Evolutionary conservation across 495 filamentous ascomycete species (phyloP).

Genomic region (Trichoderma reesei): DNA sequence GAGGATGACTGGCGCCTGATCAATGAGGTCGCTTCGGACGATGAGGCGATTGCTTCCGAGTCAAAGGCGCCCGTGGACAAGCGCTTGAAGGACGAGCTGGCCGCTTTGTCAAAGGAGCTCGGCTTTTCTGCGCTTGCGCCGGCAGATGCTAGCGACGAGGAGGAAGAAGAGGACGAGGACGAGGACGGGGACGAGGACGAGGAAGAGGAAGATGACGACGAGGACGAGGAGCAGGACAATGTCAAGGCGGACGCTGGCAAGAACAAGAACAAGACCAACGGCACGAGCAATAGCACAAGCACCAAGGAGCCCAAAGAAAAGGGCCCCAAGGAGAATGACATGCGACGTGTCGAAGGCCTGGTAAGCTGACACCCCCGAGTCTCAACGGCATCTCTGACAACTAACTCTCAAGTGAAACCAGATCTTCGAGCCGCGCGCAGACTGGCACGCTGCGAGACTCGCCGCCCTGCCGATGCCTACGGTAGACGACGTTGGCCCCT

Average conservation of each 20-base stretch:
- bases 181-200: slow-evolving; percentile 20
- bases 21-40: slow-evolving; percentile 50
- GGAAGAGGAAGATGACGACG: slow-evolving; percentile 19
- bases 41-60: slow-evolving; percentile 40
- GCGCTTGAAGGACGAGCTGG: slow-evolving; percentile 30
- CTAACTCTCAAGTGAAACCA: slow-evolving; percentile 24
- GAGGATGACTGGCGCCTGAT: slow-evolving; percentile 64
- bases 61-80: slow-evolving; percentile 26
- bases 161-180: slow-evolving; percentile 19
- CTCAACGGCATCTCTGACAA: slow-evolving; percentile 15
- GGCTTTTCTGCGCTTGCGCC: slow-evolving; percentile 33
- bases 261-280: not conserved
- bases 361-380: slow-evolving; percentile 5
- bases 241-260: slow-evolving; percentile 13
- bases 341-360: not conserved
- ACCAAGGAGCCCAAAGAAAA: slow-evolving; percentile 14
- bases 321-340: slow-evolving; percentile 9
- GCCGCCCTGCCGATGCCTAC: slow-evolving; percentile 41
- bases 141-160: slow-evolving; percentile 23
- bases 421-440: slow-evolving; percentile 67
- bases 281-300: slow-evolving; percentile 17
- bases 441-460: slow-evolving; percentile 70
- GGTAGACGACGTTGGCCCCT: slow-evolving; percentile 39
- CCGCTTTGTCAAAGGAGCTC: slow-evolving; percentile 34
- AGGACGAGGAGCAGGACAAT: slow-evolving; percentile 18